These are phyloP conservation scores for Orbilia blumenaviensis DNA, from an alignment of 2,329 filamentous ascomycete species.

Conservation along the genomic window DNA sequence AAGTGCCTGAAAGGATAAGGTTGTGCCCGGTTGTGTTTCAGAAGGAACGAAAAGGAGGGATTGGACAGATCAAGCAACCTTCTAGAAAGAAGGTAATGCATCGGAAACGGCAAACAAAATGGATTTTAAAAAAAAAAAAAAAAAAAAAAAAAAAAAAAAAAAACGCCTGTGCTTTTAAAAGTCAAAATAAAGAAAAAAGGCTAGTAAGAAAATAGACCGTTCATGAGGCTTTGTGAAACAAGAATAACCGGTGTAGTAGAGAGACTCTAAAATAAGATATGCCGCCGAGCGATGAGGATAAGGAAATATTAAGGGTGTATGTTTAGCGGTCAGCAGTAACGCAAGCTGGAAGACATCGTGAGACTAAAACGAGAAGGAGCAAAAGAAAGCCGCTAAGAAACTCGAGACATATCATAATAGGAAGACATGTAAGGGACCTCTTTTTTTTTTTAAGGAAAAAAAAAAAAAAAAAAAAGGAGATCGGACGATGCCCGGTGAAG, in stretches of 20 bases:
- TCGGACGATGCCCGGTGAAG: slow-evolving; percentile 37
- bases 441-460: slow-evolving; percentile 17
- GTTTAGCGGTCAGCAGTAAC: slow-evolving; percentile 22
- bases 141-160: slow-evolving; percentile 28
- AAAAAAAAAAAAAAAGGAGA: slow-evolving; percentile 11
- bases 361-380: slow-evolving; percentile 23
- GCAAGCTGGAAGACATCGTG: slow-evolving; percentile 27
- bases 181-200: slow-evolving; percentile 18
- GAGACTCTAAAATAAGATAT: slow-evolving; percentile 44
- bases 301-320: slow-evolving; percentile 34
- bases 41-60: slow-evolving; percentile 34
- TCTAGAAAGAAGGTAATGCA: slow-evolving; percentile 47
- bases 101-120: slow-evolving; percentile 23
- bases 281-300: slow-evolving; percentile 22
- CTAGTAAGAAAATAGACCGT: slow-evolving; percentile 33
- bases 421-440: slow-evolving; percentile 22
- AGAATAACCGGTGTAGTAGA: slow-evolving; percentile 17
- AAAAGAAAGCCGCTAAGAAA: slow-evolving; percentile 45
- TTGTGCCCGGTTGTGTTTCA: slow-evolving; percentile 53
- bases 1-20: slow-evolving; percentile 53
- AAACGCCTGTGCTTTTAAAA: slow-evolving; percentile 49
- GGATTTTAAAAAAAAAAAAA: slow-evolving; percentile 40
- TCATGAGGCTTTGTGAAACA: slow-evolving; percentile 44
- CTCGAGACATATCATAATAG: slow-evolving; percentile 30
- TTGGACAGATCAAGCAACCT: slow-evolving; percentile 41